Evolutionary conservation across 2,329 filamentous ascomycete species (phyloP).

Genomic region (Cladosporium phlei): DNA sequence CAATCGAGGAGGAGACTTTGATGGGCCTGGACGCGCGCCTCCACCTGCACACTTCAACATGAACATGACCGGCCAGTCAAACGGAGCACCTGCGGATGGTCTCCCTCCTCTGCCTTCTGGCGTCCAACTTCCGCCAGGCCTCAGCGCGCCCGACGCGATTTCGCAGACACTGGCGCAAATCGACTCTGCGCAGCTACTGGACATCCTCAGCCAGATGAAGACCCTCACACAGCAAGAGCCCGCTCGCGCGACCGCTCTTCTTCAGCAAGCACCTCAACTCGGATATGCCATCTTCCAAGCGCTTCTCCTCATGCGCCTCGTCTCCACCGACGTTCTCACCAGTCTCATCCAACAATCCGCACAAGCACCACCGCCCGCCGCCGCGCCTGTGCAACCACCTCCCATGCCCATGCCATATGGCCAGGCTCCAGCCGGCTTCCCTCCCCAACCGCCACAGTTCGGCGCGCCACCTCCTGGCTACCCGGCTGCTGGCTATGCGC

Average conservation of each 20-base stretch:
- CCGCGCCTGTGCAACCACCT: constrained; percentile 24
- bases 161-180: constrained; percentile 84
- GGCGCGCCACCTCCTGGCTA: constrained; percentile 18
- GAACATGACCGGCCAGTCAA: constrained; percentile 15
- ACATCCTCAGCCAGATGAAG: constrained; percentile 94
- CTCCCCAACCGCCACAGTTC: constrained; percentile 27
- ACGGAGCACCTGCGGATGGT: constrained; percentile 31
- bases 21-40: constrained; percentile 27
- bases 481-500: constrained; percentile 37
- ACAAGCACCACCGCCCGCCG: constrained; percentile 32
- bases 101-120: constrained; percentile 81
- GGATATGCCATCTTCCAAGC: constrained; percentile 94
- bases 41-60: constrained; percentile 45
- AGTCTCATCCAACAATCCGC: constrained; percentile 64
- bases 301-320: constrained; percentile 84
- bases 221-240: constrained; percentile 77
- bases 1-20: constrained; percentile 16
- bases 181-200: constrained; percentile 81
- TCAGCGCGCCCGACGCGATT: constrained; percentile 85
- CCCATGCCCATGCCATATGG: constrained; percentile 34
- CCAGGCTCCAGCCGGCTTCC: constrained; percentile 29
- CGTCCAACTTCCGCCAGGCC: constrained; percentile 73
- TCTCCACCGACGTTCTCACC: constrained; percentile 76
- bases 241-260: constrained; percentile 74
- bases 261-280: constrained; percentile 85